phyloP scores from a whole-genome alignment of 257 asterid species.

The Solanum clarkiae region DNA sequence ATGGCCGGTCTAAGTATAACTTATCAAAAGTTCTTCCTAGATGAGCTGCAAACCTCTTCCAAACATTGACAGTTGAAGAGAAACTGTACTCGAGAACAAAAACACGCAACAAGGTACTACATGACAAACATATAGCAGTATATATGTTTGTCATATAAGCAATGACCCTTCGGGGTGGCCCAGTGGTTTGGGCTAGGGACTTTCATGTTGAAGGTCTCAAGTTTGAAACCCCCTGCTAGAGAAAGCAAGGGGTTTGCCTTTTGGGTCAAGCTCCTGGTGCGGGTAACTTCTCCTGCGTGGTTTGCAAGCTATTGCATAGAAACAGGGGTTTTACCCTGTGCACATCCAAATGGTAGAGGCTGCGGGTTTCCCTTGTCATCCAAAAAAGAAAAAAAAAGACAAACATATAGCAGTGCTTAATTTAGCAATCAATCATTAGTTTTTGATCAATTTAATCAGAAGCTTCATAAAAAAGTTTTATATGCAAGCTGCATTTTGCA shows the following conservation, averaged over 20 bases:
- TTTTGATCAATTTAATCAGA: neutral
- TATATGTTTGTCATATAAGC: too few species aligned
- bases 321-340: too few species aligned
- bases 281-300: too few species aligned
- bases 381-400: neutral
- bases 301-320: too few species aligned
- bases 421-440: neutral
- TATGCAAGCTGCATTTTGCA: neutral
- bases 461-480: neutral
- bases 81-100: neutral
- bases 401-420: neutral
- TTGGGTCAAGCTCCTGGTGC: too few species aligned
- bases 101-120: neutral
- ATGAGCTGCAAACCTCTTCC: neutral
- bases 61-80: neutral
- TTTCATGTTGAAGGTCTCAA: too few species aligned
- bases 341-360: too few species aligned
- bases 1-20: neutral
- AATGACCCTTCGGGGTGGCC: too few species aligned
- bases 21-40: neutral
- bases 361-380: too few species aligned
- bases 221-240: too few species aligned
- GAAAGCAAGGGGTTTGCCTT: too few species aligned
- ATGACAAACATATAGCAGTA: neutral
- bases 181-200: too few species aligned